Evolutionary conservation across 768 basidiomycete species (phyloP).

Genomic region (Crassisporium funariophilum): DNA sequence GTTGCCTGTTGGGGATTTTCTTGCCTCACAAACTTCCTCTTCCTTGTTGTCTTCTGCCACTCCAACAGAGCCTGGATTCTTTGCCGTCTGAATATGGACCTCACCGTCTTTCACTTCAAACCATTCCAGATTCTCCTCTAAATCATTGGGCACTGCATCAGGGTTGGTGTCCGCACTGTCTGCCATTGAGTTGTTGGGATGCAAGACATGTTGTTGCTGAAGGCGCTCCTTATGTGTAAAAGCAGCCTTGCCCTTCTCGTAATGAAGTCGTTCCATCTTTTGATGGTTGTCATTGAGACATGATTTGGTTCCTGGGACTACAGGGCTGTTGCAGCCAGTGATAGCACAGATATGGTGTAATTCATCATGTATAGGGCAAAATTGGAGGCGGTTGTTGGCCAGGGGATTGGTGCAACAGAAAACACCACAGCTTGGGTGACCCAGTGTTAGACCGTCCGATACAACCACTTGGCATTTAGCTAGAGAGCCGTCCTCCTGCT

Average conservation of each 20-base stretch:
- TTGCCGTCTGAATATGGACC: background rate
- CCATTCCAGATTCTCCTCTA: background rate
- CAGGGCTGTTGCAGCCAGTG: background rate
- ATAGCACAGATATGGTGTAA: slow-evolving; percentile 12
- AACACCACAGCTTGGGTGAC: slow-evolving; percentile 6
- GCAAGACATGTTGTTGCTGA: background rate
- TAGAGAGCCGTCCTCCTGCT: slow-evolving; percentile 1
- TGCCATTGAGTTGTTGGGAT: background rate
- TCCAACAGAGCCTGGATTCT: background rate
- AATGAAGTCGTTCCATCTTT: background rate
- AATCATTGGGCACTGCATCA: background rate
- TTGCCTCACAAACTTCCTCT: no score
- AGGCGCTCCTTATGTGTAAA: slow-evolving; percentile 7
- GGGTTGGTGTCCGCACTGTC: no score
- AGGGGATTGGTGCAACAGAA: slow-evolving; percentile 3
- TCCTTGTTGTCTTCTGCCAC: background rate
- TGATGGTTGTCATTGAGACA: slow-evolving; percentile 1
- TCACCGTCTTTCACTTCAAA: background rate
- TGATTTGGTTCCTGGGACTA: background rate
- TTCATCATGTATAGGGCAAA: background rate
- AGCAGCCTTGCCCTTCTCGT: background rate
- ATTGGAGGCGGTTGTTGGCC: slow-evolving; percentile 4
- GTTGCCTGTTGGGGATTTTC: slow-evolving; percentile 16
- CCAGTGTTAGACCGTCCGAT: slow-evolving; percentile 6
- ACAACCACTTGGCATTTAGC: slow-evolving; percentile 5